phyloP scores from a whole-genome alignment of 192 early-diverging fungal genomes.

The Backusella westeae region DNA sequence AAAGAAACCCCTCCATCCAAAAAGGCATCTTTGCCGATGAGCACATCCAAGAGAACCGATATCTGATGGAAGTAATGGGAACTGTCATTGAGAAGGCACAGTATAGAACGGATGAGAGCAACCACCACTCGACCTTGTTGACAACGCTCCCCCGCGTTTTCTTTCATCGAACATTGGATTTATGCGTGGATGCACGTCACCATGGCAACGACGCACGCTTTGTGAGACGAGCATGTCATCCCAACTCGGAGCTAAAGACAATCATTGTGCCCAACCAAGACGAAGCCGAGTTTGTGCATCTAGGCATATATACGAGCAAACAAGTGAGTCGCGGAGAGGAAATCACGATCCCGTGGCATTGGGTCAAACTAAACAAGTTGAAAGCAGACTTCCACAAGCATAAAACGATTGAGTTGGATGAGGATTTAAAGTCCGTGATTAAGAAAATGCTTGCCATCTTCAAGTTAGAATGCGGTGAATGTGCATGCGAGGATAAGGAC shows the following conservation, averaged over 20 bases:
- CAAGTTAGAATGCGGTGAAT: slow-evolving; percentile 39
- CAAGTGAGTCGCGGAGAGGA: slow-evolving; percentile 60
- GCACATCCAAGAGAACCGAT: slow-evolving; percentile 47
- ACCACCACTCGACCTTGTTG: slow-evolving; percentile 62
- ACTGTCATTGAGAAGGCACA: slow-evolving; percentile 61
- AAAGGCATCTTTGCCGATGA: slow-evolving; percentile 6
- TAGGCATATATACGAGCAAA: slow-evolving; percentile 65
- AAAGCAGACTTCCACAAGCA: slow-evolving; percentile 17
- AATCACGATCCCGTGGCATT: slow-evolving; percentile 70
- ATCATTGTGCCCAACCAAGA: slow-evolving; percentile 48
- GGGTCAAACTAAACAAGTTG: slow-evolving; percentile 51
- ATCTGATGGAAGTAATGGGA: slow-evolving; percentile 78
- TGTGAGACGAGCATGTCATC: slow-evolving; percentile 62
- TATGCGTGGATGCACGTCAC: slow-evolving; percentile 68
- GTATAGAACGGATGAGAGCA: slow-evolving; percentile 54
- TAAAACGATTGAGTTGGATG: neutral
- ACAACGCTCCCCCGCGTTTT: slow-evolving; percentile 63
- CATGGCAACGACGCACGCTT: slow-evolving; percentile 68
- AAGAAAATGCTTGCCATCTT: slow-evolving; percentile 28
- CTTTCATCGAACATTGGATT: slow-evolving; percentile 60
- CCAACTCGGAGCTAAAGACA: slow-evolving; percentile 63
- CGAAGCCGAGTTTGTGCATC: slow-evolving; percentile 52
- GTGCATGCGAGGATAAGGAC: slow-evolving; percentile 44
- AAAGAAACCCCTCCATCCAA: neutral
- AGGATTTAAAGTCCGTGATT: slow-evolving; percentile 23